Evolutionary conservation across 2,329 filamentous ascomycete species (phyloP), one percentile per base, ranked within the genome.

Genomic region (Fusarium virguliforme): DNA sequence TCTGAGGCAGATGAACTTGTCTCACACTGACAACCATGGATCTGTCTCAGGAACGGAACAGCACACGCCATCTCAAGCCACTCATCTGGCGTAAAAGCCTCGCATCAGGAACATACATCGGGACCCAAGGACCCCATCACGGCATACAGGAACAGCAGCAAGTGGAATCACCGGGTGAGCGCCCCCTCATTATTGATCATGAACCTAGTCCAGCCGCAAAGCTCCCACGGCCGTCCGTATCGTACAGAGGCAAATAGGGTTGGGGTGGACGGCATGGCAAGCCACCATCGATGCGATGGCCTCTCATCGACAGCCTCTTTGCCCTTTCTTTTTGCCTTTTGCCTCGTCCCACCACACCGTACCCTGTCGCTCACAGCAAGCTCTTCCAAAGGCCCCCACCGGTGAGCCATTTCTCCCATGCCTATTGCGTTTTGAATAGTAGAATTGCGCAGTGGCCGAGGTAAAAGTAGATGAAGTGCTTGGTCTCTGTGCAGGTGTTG

Each of bases 401-500:
- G 62, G 73, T 74, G 71, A 76, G 70, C 74, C 71, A 74, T 63
- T 75, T 67, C 70, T 70, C 74, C 73, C 74, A 75, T 68, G 73
- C 75, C 79, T 90, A 98, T 89, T 98, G 95, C 41, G 96, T 99
- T 89, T 99, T 99, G 90, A 98, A 99, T 59, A 99, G 91, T 62
- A 99, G 89, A 80, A 99, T 98, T 66, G 96, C 96, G 83, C 94
- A 98, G 87, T 98, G 96, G 60, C 96, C 96, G 66, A 99, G 92
- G 86, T 99, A 99, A 86, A 99, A 99, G 86, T 99, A 99, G 82
- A 99, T 98, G 86, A 99, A 99, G 84, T 99, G 96, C 86, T 98
- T 98, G 30, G 96, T 98, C 83, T 98, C 96, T 98, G 85, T 38
- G 13, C 35, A n/a, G 18, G 43, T 28, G 24, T 48, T 35, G 32